phyloP scores from a whole-genome alignment of 2,329 filamentous ascomycete genomes.

The Fusarium euwallaceae region DNA sequence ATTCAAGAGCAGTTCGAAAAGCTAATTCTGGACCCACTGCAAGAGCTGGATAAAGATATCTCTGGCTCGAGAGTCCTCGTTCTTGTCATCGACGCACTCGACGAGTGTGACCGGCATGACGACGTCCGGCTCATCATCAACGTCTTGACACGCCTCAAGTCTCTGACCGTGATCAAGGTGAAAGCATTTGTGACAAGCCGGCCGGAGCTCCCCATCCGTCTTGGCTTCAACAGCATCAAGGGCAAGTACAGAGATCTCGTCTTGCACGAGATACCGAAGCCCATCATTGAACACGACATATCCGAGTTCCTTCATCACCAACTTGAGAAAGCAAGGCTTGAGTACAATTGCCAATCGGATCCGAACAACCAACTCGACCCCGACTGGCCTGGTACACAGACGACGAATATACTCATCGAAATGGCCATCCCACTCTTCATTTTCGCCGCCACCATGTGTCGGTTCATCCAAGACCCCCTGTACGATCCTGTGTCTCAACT shows the following conservation, averaged over 20 bases:
- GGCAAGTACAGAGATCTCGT: constrained; percentile 40
- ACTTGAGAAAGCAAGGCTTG: constrained; percentile 46
- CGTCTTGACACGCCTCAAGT: not conserved
- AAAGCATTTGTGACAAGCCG: constrained; percentile 58
- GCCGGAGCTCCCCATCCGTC: constrained; percentile 54
- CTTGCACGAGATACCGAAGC: constrained; percentile 53
- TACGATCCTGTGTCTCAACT: constrained; percentile 43
- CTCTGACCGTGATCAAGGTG: constrained; percentile 26
- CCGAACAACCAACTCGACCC: not conserved
- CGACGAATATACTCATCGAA: constrained; percentile 28
- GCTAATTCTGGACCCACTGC: no score
- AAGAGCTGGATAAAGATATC: fast-evolving
- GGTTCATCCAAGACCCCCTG: constrained; percentile 43
- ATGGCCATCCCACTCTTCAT: constrained; percentile 54
- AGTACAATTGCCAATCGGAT: constrained; percentile 36
- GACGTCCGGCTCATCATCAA: not conserved
- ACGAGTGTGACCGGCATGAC: constrained; percentile 37
- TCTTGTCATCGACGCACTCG: constrained; percentile 51
- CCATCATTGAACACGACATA: constrained; percentile 54
- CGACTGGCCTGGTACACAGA: constrained; percentile 19
- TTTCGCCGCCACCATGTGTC: constrained; percentile 51
- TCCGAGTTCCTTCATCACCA: constrained; percentile 48
- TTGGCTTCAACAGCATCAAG: constrained; percentile 50
- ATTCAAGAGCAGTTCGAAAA: constrained; percentile 27
- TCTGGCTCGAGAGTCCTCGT: fast-evolving